These are phyloP conservation scores for Trichoderma asperellum DNA, from an alignment of 2,329 filamentous ascomycete species.

Conservation along the genomic window DNA sequence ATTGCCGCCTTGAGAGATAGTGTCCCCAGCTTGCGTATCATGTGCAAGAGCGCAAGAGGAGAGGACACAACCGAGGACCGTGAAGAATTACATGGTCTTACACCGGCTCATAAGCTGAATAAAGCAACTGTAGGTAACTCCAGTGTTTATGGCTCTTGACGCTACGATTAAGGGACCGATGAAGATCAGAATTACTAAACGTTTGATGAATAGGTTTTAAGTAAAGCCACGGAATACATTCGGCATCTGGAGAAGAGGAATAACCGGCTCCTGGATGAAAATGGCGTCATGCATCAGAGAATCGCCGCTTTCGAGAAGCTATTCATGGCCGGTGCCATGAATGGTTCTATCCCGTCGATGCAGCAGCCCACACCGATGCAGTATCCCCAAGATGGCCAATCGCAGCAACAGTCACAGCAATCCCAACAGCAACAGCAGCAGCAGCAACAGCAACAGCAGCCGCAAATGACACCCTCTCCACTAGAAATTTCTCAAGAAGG, in stretches of 20 bases:
- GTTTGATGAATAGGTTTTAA: conserved; percentile 63
- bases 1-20: conserved; percentile 90
- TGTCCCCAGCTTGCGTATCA: conserved; percentile 85
- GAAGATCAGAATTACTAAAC: neutral
- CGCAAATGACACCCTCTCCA: conserved; percentile 46
- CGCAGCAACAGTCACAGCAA: conserved; percentile 43
- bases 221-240: conserved; percentile 96
- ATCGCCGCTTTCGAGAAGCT: conserved; percentile 78
- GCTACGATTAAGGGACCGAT: neutral
- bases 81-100: conserved; percentile 74
- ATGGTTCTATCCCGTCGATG: conserved; percentile 58
- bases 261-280: conserved; percentile 79
- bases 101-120: conserved; percentile 91
- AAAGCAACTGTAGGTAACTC: conserved; percentile 75
- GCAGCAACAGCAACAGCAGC: conserved; percentile 40
- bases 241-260: conserved; percentile 91
- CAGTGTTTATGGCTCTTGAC: neutral
- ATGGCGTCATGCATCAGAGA: conserved; percentile 74
- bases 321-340: conserved; percentile 76
- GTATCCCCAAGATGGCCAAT: conserved; percentile 50
- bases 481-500: conserved; percentile 47
- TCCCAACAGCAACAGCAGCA: conserved; percentile 50
- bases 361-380: conserved; percentile 59
- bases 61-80: conserved; percentile 74
- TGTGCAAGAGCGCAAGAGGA: conserved; percentile 71